phyloP scores from a whole-genome alignment of 495 filamentous ascomycete genomes.

The Glarea lozoyensis region DNA sequence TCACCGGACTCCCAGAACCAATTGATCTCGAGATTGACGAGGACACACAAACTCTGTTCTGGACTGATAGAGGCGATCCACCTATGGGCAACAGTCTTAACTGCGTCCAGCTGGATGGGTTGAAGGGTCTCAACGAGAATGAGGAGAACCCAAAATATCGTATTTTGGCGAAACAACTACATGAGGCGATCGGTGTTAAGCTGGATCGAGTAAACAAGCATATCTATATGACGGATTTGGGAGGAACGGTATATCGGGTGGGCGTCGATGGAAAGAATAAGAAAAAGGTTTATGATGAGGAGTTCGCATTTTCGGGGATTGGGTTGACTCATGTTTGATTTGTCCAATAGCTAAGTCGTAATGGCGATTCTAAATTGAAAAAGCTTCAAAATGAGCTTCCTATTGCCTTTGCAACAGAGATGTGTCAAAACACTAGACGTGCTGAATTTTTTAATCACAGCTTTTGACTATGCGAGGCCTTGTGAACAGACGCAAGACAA shows the following conservation, averaged over 20 bases:
- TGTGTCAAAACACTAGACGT: no score
- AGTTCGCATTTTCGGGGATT: slow-evolving; percentile 9
- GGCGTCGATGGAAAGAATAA: slow-evolving; percentile 23
- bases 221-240: slow-evolving; percentile 37
- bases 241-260: slow-evolving; percentile 36
- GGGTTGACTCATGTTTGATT: slow-evolving; percentile 4
- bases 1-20: slow-evolving; percentile 38
- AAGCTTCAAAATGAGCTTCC: no score
- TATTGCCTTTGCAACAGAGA: no score
- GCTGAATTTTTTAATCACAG: no score
- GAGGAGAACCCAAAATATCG: slow-evolving; percentile 14
- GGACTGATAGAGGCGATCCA: slow-evolving; percentile 47
- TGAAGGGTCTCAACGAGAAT: neutral
- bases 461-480: no score
- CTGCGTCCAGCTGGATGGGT: slow-evolving; percentile 9
- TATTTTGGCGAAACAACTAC: slow-evolving; percentile 31
- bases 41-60: slow-evolving; percentile 33
- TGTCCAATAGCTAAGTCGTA: no score
- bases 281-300: slow-evolving; percentile 8
- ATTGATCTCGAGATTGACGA: slow-evolving; percentile 45
- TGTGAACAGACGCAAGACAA: no score
- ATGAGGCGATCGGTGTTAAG: slow-evolving; percentile 42
- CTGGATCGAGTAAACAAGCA: slow-evolving; percentile 27
- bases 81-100: slow-evolving; percentile 41
- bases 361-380: no score